A percentile compares a stretch with the other conserved stretches of the same genome.
phyloP scores from a whole-genome alignment of 164 flowering plant genomes.

The Buxus sempervirens region DNA sequence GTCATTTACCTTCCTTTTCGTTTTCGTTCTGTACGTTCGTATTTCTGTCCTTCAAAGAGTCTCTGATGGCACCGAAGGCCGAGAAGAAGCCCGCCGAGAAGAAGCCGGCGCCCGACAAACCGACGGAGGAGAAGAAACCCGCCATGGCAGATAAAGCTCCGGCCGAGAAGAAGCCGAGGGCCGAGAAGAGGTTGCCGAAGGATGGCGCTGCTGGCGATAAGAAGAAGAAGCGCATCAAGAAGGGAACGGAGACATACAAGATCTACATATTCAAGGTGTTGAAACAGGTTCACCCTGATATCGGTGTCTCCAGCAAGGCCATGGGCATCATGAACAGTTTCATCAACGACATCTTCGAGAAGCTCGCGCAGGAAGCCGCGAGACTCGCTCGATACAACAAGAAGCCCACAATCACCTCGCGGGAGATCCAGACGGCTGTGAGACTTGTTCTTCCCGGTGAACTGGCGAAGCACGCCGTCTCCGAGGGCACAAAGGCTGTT shows the following conservation, averaged over 20 bases:
- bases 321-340: constrained; percentile 47
- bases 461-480: constrained; percentile 52
- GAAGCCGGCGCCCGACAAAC: constrained; percentile 13
- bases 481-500: constrained; percentile 53
- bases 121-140: constrained; percentile 19
- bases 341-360: constrained; percentile 38
- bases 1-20: not conserved
- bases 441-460: constrained; percentile 50
- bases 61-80: constrained; percentile 21
- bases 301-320: constrained; percentile 41
- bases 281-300: constrained; percentile 37
- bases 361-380: constrained; percentile 44
- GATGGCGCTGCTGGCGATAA: constrained; percentile 23
- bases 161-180: constrained; percentile 31
- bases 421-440: constrained; percentile 55
- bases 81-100: constrained; percentile 28
- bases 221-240: constrained; percentile 32
- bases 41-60: not conserved
- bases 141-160: constrained; percentile 22
- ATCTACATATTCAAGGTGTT: constrained; percentile 38
- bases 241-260: constrained; percentile 28
- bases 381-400: constrained; percentile 45
- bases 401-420: constrained; percentile 39
- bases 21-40: not conserved
- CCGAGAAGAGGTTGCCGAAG: constrained; percentile 30